Evolutionary conservation across 495 filamentous ascomycete genomes (phyloP).

Genomic region (Penicillium atrosanguineum): DNA sequence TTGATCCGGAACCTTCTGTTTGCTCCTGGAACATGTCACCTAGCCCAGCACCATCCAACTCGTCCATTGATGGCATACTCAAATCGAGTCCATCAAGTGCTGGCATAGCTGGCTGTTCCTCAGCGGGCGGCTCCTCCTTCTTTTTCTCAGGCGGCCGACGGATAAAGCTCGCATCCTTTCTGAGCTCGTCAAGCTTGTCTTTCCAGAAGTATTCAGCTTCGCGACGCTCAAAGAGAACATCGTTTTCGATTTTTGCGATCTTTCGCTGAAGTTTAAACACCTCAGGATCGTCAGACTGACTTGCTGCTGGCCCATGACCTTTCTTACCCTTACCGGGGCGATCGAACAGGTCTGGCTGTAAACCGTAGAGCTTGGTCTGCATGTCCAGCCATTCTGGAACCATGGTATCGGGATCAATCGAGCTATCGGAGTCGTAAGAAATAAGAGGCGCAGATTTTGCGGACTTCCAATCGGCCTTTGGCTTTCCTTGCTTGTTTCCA

Average conservation of each 20-base stretch:
- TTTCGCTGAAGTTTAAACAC: constrained; percentile 65
- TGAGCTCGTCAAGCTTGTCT: constrained; percentile 61
- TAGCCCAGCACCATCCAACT: constrained; percentile 55
- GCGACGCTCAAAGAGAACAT: constrained; percentile 79
- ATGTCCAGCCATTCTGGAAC: constrained; percentile 70
- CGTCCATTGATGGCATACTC: constrained; percentile 49
- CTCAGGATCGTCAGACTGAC: constrained; percentile 41
- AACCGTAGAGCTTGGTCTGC: constrained; percentile 67
- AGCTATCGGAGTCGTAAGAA: constrained; percentile 51
- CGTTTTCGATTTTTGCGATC: constrained; percentile 72
- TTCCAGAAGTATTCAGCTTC: constrained; percentile 76
- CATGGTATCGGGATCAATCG: constrained; percentile 68
- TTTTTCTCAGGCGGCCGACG: constrained; percentile 33
- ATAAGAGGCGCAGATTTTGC: constrained; percentile 19
- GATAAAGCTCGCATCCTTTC: constrained; percentile 50
- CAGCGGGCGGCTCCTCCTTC: constrained; percentile 15
- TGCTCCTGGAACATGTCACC: constrained; percentile 67
- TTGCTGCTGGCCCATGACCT: constrained; percentile 25
- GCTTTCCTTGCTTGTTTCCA: constrained; percentile 27
- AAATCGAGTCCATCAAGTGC: constrained; percentile 10
- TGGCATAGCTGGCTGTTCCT: constrained; percentile 9
- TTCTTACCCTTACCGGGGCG: constrained; percentile 46
- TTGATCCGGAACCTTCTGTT: constrained; percentile 18
- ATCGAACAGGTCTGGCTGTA: constrained; percentile 61
- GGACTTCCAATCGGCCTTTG: constrained; percentile 28